These are phyloP conservation scores for Salvia hispanica DNA, from an alignment of 257 asterid genomes.

Conservation along the genomic window DNA sequence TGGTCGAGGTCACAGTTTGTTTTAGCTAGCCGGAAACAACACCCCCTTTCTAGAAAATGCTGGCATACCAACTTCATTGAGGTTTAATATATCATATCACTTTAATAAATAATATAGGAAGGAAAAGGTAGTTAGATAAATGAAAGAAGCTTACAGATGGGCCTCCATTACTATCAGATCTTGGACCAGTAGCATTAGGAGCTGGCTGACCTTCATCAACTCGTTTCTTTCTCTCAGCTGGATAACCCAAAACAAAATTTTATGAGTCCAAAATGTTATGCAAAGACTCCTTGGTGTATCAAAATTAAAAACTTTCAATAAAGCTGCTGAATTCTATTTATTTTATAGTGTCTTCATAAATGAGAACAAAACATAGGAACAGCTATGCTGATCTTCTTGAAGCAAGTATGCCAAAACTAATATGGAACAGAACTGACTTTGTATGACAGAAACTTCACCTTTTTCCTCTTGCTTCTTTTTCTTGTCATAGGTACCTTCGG, in stretches of 20 bases:
- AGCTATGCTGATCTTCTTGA: not conserved
- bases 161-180: slow-evolving; percentile 77
- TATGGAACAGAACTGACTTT: not conserved
- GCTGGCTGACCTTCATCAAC: slow-evolving; percentile 66
- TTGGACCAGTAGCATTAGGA: slow-evolving; percentile 64
- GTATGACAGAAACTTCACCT: slow-evolving; percentile 49
- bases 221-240: slow-evolving; percentile 76
- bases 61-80: not conserved
- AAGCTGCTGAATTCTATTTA: not conserved
- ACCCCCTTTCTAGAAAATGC: not conserved
- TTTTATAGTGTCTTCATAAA: slow-evolving; percentile 1
- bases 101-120: not conserved
- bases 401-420: slow-evolving; percentile 6
- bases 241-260: slow-evolving; percentile 25
- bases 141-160: slow-evolving; percentile 70
- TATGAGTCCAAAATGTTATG: slow-evolving; percentile 7
- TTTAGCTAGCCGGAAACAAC: not conserved
- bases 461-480: slow-evolving; percentile 96
- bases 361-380: not conserved
- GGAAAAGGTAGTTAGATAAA: slow-evolving; percentile 24
- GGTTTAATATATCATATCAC: not conserved
- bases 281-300: slow-evolving; percentile 2
- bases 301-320: slow-evolving; percentile 8
- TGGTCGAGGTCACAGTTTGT: not conserved
- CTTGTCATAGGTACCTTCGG: slow-evolving; percentile 98